Conservation (phyloP, 2,329 filamentous ascomycete species). For the Pseudofabraea citricarpa region DNA sequence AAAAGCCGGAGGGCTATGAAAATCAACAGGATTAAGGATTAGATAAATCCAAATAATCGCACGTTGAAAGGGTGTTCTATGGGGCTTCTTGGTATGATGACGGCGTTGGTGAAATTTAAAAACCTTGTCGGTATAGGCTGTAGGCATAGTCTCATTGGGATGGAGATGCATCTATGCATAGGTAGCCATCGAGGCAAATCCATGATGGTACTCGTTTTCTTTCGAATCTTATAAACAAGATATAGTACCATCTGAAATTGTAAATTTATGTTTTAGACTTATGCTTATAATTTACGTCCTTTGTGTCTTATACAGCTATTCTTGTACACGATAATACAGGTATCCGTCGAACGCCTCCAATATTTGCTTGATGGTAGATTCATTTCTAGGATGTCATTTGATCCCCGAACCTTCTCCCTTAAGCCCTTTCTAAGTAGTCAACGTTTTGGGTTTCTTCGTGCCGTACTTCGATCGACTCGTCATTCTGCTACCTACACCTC, state of each 20-base stretch:
- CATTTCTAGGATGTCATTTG: no score
- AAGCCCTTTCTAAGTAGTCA: slow-evolving; percentile 27
- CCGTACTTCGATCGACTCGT: slow-evolving; percentile 93
- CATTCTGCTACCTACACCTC: slow-evolving; percentile 80
- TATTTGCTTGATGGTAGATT: no score
- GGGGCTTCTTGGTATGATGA: background rate
- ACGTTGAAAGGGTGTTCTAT: background rate
- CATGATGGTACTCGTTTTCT: background rate
- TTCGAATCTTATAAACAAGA: background rate
- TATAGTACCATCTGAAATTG: background rate
- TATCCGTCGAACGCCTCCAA: background rate
- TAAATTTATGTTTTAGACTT: no score
- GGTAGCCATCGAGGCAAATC: no score
- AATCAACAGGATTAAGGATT: slow-evolving; percentile 50
- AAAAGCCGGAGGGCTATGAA: slow-evolving; percentile 84
- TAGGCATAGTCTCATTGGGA: slow-evolving; percentile 8
- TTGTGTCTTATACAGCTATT: background rate
- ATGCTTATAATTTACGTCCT: background rate
- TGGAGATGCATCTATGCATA: no score
- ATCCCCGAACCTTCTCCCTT: no score
- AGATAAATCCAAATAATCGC: background rate
- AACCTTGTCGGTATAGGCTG: no score
- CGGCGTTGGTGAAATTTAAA: no score
- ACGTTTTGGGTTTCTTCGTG: slow-evolving; percentile 96
- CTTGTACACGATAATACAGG: background rate